Conservation (phyloP, 306 rosid species). For the Lathyrus oleraceus region DNA sequence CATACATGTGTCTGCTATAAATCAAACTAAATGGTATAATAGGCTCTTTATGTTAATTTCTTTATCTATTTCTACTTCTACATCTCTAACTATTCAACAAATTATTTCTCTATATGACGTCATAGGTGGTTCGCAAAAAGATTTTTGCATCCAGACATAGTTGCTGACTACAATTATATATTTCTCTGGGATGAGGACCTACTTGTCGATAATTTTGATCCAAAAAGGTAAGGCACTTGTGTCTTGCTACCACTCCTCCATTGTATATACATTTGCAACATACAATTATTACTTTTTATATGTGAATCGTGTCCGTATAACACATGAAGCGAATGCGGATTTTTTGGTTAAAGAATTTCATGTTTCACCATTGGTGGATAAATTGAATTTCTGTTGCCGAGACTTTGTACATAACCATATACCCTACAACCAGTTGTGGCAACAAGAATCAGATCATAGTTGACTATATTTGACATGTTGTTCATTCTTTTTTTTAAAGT, state of each 20-base stretch:
- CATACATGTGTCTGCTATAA: constrained; percentile 55
- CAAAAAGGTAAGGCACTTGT: constrained; percentile 50
- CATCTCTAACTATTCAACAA: constrained; percentile 1
- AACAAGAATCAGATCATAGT: constrained; percentile 15
- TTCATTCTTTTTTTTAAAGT: neutral
- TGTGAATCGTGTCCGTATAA: too few relatives aligned
- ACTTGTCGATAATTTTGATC: constrained; percentile 81
- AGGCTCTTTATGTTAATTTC: constrained; percentile 6
- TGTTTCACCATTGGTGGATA: too few relatives aligned
- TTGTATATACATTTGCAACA: neutral
- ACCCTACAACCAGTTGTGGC: constrained; percentile 1
- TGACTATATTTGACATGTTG: constrained; percentile 9
- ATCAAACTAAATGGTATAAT: constrained; percentile 61
- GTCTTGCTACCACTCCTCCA: too few relatives aligned
- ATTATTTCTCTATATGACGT: constrained; percentile 18
- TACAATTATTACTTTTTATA: neutral
- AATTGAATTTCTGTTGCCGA: neutral
- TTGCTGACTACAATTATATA: constrained; percentile 68
- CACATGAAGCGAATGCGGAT: too few relatives aligned
- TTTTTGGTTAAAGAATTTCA: too few relatives aligned
- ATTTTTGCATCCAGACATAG: constrained; percentile 92
- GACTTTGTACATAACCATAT: constrained; percentile 1
- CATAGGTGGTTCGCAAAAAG: constrained; percentile 96
- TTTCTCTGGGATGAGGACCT: constrained; percentile 99
- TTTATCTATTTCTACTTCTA: neutral